Evolutionary conservation across 2,329 filamentous ascomycete species (phyloP), one percentile per base, ranked within the genome.

Genomic region (Colletotrichum navitas): DNA sequence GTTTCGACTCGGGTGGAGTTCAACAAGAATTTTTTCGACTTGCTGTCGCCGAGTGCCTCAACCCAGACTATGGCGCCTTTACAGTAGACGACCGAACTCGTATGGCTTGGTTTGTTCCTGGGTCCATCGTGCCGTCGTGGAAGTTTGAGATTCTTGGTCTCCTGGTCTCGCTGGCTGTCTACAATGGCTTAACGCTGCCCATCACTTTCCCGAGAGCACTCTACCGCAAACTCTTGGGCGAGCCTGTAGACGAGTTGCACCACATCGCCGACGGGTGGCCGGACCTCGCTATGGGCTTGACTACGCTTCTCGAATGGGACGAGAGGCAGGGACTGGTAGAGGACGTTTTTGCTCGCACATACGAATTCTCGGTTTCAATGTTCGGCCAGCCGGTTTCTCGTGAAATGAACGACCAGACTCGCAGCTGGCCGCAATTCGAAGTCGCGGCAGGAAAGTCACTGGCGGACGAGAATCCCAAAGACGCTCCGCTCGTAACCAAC

Each of bases 1-100:
- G 96, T 0, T 90, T 97, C 43, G 96, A 99, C 80, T 94, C 95
- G 60, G 96, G 96, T 54, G 96, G 96, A 74, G 95, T 99, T 1
- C 95, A 98, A 76, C 95, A 97, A 79, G 96, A 99, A 74, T 98
- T 97, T 79, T 98, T 99, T 83, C 90, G 94, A 21, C 83, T 98
- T 36, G 90, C 93, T 24, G 91, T 98, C 75, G 89, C 90, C 0
- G 92, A 97, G 77, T 93, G 93, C 4, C 87, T 98, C 56, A 87
- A 94, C 76, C 92, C 94, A 5, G 87, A 91, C 54, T 94, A 93
- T 77, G 94, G 92, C 1, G 90, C 93, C 65, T 98, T 98, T 79
- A 92, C 91, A 0, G 88, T 94, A 41, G 94, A 98, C 76, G 82
- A 88, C 1, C 85, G 90, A 66, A 96, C 93, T 0, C 89, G 90